Conservation (phyloP, 306 rosid genomes). For the Arachis stenosperma region DNA sequence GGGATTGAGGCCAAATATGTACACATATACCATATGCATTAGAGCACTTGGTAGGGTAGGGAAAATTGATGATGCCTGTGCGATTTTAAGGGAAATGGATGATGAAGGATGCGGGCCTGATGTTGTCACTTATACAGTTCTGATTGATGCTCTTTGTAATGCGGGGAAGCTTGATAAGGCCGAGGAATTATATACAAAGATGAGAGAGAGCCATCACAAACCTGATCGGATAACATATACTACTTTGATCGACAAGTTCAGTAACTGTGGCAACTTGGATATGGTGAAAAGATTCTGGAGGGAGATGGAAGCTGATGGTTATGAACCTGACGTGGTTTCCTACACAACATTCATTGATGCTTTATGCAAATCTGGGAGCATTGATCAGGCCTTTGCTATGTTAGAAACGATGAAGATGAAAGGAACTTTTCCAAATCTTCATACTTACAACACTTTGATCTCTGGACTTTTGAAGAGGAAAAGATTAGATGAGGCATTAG, state of each 20-base stretch:
- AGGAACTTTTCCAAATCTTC: slow-evolving; percentile 82
- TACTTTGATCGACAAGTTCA: slow-evolving; percentile 80
- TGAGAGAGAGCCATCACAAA: slow-evolving; percentile 74
- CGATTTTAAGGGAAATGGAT: slow-evolving; percentile 77
- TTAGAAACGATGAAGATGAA: slow-evolving; percentile 67
- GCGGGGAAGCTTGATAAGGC: slow-evolving; percentile 78
- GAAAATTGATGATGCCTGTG: slow-evolving; percentile 74
- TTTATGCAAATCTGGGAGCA: slow-evolving; percentile 71
- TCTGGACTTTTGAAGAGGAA: slow-evolving; percentile 68
- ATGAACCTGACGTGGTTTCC: slow-evolving; percentile 81
- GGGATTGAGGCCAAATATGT: slow-evolving; percentile 89
- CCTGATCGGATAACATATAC: slow-evolving; percentile 86
- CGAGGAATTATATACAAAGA: slow-evolving; percentile 59
- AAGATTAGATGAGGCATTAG: slow-evolving; percentile 76
- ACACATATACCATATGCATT: slow-evolving; percentile 90
- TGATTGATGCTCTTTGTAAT: slow-evolving; percentile 85
- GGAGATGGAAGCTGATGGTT: slow-evolving; percentile 91
- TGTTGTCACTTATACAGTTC: slow-evolving; percentile 89
- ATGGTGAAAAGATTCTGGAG: slow-evolving; percentile 64
- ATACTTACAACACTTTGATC: slow-evolving; percentile 81
- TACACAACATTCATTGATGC: slow-evolving; percentile 81
- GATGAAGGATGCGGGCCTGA: slow-evolving; percentile 89
- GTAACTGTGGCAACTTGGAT: slow-evolving; percentile 64
- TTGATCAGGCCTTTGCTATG: slow-evolving; percentile 69
- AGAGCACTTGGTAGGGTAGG: slow-evolving; percentile 91